phyloP scores from a whole-genome alignment of 164 flowering plant genomes.

The Tetrastigma voinierianum region DNA sequence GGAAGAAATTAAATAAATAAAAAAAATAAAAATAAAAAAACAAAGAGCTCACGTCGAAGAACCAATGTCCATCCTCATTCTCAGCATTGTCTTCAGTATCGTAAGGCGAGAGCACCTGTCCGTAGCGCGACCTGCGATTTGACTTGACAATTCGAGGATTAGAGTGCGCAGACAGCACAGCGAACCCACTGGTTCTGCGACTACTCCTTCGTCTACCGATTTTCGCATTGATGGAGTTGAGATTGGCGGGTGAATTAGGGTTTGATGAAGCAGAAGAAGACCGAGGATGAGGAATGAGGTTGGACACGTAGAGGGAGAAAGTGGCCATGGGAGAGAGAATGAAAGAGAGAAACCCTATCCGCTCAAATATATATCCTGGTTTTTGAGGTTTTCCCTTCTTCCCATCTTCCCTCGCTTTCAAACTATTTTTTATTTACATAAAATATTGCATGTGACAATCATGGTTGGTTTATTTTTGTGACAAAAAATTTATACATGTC shows the following conservation, averaged over 20 bases:
- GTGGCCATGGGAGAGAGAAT: constrained; percentile 19
- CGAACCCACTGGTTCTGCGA: constrained; percentile 19
- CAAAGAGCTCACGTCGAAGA: constrained; percentile 41
- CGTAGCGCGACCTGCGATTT: constrained; percentile 51
- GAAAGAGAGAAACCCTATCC: constrained; percentile 1
- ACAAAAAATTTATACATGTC: too few relatives aligned
- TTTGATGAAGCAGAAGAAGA: constrained; percentile 11
- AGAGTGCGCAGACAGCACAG: constrained; percentile 63
- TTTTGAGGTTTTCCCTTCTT: background rate
- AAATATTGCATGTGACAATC: too few relatives aligned
- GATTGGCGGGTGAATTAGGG: background rate
- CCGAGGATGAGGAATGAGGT: background rate
- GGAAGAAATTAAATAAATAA: too few relatives aligned
- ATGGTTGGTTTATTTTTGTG: too few relatives aligned
- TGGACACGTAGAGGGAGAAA: constrained; percentile 9
- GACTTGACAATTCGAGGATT: constrained; percentile 69
- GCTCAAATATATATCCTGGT: background rate
- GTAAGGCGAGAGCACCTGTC: constrained; percentile 44
- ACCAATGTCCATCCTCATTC: constrained; percentile 26
- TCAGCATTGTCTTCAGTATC: constrained; percentile 41
- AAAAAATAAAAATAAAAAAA: background rate
- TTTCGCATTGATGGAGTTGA: background rate
- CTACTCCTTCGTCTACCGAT: constrained; percentile 5
- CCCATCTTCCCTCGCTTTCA: background rate
- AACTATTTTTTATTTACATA: too few relatives aligned